Evolutionary conservation across 345 rosid genomes (phyloP).

Genomic region (Passiflora organensis): DNA sequence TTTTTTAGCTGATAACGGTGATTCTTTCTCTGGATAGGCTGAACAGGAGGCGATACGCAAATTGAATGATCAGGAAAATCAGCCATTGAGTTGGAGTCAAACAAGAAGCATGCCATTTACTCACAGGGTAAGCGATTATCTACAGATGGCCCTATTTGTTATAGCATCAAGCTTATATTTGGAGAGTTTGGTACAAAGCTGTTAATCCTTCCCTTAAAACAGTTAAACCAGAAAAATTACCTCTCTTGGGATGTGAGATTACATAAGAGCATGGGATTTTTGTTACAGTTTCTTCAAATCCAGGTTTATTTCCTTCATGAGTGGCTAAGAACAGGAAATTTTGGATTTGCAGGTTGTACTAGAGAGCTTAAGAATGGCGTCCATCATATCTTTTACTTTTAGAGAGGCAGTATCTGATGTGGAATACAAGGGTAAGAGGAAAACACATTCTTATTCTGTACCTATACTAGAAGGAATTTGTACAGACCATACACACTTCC

Average conservation of each 20-base stretch:
- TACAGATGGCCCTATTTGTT: too few relatives aligned
- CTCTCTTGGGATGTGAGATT: too few relatives aligned
- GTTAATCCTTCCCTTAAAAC: too few relatives aligned
- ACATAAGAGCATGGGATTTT: too few relatives aligned
- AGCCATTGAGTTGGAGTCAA: conserved; percentile 48
- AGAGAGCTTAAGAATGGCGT: conserved; percentile 71
- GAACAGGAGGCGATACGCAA: conserved; percentile 46
- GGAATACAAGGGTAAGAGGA: conserved; percentile 55
- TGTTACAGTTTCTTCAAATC: too few relatives aligned
- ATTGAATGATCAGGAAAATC: conserved; percentile 26
- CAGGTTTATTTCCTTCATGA: background rate
- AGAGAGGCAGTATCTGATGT: conserved; percentile 73
- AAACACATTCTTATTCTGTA: too few relatives aligned
- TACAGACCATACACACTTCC: too few relatives aligned
- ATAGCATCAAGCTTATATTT: too few relatives aligned
- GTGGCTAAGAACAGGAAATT: conserved; percentile 8
- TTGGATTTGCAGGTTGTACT: conserved; percentile 41
- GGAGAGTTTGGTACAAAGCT: too few relatives aligned
- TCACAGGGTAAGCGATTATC: conserved; percentile 30
- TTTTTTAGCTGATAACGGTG: conserved; percentile 5
- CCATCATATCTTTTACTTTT: conserved; percentile 71
- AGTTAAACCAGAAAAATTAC: too few relatives aligned
- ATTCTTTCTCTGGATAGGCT: conserved; percentile 24
- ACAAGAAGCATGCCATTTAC: conserved; percentile 55
- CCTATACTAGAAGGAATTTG: too few relatives aligned